Conservation (phyloP, 331 rosid genomes). For the Quercus phellos region DNA sequence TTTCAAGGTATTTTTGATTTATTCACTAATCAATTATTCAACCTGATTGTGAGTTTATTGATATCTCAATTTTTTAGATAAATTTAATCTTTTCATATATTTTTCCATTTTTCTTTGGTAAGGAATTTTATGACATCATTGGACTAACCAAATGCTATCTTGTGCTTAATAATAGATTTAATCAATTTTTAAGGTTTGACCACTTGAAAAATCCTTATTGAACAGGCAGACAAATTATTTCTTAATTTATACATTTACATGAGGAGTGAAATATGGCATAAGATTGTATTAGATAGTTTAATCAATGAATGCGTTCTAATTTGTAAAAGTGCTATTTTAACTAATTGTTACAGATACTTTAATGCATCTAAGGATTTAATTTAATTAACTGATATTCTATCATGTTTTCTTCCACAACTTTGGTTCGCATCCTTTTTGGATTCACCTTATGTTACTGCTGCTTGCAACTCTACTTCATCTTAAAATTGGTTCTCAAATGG, state of each 20-base stretch:
- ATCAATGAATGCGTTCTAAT: background rate
- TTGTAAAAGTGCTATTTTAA: background rate
- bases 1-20: background rate
- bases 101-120: background rate
- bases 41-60: background rate
- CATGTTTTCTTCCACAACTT: too few relatives aligned
- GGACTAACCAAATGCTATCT: background rate
- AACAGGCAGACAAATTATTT: background rate
- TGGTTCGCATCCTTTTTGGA: too few relatives aligned
- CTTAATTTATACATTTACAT: background rate
- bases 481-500: too few relatives aligned
- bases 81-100: background rate
- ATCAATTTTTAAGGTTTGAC: background rate
- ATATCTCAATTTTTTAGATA: background rate
- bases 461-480: too few relatives aligned
- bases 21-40: background rate
- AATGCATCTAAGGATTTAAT: background rate
- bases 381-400: too few relatives aligned
- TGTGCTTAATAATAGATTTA: background rate
- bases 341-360: background rate
- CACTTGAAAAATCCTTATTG: background rate
- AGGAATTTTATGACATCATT: background rate
- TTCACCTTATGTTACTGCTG: too few relatives aligned
- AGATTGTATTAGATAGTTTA: background rate
- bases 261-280: background rate